A percentile compares a stretch with the other conserved stretches of the same genome.
phyloP scores from a whole-genome alignment of 352 stramenopile species.

The Globisporangium viniferum region DNA sequence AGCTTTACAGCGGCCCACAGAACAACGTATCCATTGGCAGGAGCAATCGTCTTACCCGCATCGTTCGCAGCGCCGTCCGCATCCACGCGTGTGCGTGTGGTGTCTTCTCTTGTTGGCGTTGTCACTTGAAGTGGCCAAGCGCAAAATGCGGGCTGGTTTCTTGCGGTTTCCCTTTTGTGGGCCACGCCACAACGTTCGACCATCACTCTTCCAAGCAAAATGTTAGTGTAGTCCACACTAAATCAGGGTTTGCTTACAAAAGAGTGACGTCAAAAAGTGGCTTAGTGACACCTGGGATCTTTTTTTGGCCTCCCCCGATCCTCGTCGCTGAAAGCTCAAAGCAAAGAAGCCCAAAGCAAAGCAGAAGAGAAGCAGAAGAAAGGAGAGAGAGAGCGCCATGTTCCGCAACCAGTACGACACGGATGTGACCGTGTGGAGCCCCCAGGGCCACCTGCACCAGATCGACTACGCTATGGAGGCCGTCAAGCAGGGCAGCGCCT shows the following conservation, averaged over 20 bases:
- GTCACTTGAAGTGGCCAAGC: conserved; percentile 2
- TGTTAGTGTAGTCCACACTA: neutral
- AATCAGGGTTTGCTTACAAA: neutral
- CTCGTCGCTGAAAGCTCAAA: conserved; percentile 10
- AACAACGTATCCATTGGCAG: neutral
- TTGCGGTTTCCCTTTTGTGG: neutral
- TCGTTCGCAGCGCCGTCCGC: conserved; percentile 5
- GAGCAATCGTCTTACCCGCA: neutral
- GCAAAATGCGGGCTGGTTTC: neutral
- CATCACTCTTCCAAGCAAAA: neutral
- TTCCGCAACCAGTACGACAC: conserved; percentile 99
- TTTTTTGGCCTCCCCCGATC: conserved; percentile 20
- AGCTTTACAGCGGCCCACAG: neutral
- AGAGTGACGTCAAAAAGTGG: too few relatives aligned
- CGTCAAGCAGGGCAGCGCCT: conserved; percentile 95
- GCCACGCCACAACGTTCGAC: neutral
- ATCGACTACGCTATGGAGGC: conserved; percentile 97
- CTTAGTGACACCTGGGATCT: conserved; percentile 17
- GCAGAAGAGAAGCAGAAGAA: neutral
- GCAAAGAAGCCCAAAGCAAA: conserved; percentile 1
- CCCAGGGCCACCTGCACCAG: conserved; percentile 98
- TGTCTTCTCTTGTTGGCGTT: neutral
- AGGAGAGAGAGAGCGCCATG: conserved; percentile 59
- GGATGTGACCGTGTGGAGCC: conserved; percentile 99
- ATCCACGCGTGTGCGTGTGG: neutral